Conservation (phyloP, 176 grass and related monocot species). For the Panicum miliaceum region DNA sequence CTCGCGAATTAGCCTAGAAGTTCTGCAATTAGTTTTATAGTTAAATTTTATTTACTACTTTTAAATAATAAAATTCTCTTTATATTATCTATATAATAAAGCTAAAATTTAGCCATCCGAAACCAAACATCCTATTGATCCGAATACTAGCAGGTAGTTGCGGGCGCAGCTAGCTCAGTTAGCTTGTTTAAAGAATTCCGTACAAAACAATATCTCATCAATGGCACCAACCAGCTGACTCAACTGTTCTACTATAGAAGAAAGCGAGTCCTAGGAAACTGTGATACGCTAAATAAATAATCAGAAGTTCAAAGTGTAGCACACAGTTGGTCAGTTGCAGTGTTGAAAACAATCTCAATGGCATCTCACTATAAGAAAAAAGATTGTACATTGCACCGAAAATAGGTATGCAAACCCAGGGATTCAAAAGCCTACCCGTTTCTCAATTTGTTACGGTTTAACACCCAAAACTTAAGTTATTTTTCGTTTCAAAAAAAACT, state of each 20-base stretch:
- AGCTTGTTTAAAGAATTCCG: not conserved
- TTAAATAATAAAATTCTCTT: too few relatives aligned
- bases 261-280: slow-evolving; percentile 6
- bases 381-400: not conserved
- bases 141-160: too few relatives aligned
- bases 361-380: not conserved
- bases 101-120: too few relatives aligned
- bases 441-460: too few relatives aligned
- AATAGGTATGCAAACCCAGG: not conserved
- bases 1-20: too few relatives aligned
- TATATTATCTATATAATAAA: too few relatives aligned
- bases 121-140: too few relatives aligned
- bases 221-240: not conserved
- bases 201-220: slow-evolving; percentile 28
- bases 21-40: too few relatives aligned
- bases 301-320: not conserved
- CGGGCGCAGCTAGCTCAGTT: too few relatives aligned
- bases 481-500: too few relatives aligned
- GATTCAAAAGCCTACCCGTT: not conserved
- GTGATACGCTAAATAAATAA: not conserved
- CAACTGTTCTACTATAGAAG: not conserved
- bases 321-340: not conserved
- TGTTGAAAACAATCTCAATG: not conserved
- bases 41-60: too few relatives aligned
- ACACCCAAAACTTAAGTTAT: too few relatives aligned